Conservation (phyloP, 2,329 filamentous ascomycete genomes). For the Stachybotrys elegans region DNA sequence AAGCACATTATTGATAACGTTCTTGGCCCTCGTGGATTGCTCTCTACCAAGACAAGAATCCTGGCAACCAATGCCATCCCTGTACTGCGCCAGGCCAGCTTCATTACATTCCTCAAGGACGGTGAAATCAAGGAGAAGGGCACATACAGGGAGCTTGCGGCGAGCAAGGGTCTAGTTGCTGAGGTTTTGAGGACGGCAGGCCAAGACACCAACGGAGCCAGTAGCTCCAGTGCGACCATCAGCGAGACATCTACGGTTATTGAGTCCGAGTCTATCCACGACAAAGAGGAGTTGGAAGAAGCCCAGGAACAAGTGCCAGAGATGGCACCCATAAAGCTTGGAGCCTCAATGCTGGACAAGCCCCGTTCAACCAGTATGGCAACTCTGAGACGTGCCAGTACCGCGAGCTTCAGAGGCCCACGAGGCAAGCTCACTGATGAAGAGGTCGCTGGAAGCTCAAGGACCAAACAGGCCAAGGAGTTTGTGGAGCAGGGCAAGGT, state of each 20-base stretch:
- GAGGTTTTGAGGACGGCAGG: slow-evolving; percentile 76
- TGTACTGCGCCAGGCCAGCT: slow-evolving; percentile 83
- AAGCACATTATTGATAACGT: slow-evolving; percentile 93
- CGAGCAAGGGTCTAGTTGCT: slow-evolving; percentile 87
- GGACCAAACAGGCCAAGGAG: slow-evolving; percentile 83
- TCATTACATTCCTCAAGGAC: slow-evolving; percentile 78
- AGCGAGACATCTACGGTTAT: slow-evolving; percentile 56
- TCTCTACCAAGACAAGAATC: slow-evolving; percentile 82
- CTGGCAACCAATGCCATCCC: slow-evolving; percentile 94
- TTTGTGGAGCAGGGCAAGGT: slow-evolving; percentile 92
- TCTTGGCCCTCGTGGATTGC: slow-evolving; percentile 75
- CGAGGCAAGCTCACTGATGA: slow-evolving; percentile 82
- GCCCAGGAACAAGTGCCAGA: slow-evolving; percentile 73
- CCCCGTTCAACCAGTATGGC: slow-evolving; percentile 64
- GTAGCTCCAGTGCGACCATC: slow-evolving; percentile 37
- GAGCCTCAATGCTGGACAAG: slow-evolving; percentile 42
- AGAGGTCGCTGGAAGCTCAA: slow-evolving; percentile 64
- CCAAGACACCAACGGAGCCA: slow-evolving; percentile 41
- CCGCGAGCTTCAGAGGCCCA: slow-evolving; percentile 82
- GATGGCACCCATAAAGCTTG: slow-evolving; percentile 67
- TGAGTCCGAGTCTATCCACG: slow-evolving; percentile 44
- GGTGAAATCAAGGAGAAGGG: slow-evolving; percentile 81
- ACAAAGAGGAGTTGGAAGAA: slow-evolving; percentile 67
- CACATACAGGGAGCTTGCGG: slow-evolving; percentile 84
- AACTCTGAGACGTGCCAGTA: slow-evolving; percentile 84